Base-by-base conservation (phyloP, 345 rosid genomes). In the Eutrema japonicum region DNA sequence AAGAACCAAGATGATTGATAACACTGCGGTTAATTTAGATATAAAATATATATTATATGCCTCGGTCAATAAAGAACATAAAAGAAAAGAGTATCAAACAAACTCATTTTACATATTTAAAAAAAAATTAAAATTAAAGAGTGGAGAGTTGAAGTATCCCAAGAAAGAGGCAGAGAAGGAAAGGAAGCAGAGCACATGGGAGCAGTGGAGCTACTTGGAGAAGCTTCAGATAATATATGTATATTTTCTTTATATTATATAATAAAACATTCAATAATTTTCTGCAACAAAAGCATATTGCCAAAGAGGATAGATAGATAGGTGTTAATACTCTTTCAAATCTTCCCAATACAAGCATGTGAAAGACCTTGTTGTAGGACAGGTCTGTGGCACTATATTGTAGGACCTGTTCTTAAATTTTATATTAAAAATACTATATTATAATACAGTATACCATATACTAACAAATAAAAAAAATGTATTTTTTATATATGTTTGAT, bases 201-300 rank as follows among this genome's bases (percentile, higher is more conserved):
- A 86, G 68, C 88, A 86, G 87, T 59, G 62, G 77, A 71, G 83
- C 96, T 83, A 86, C 87, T 70, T 89, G 93, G 82, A 83, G 92
- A 87, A 82, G 92, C 80, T 87, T 83, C 90, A 83, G 85, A 84
- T 60, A 64, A 78, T 81, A 68, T 74, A 60, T 48, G 59, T 77
- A 36, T 66, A 57, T 71, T 45, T 55, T 54, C 7, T 51, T 37
- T 70, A 29, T 54, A 42, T 16, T 38, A 16, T 16, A 58, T 14
- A 5, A 35, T 0, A 30, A 60, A 10, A 18, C 59, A 46, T 62
- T 54, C 67, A 70, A 72, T 64, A 56, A 77, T 72, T 71, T 77
- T 26, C 55, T 71, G 73, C 68, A 77, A 71, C 56, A 71, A 65
- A 77, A 72, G 77, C 60, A 77, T 71, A 72, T 77, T 77, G 72